Evolutionary conservation across 73 alveolate species (phyloP).

Genomic region (Paramecium pentaurelia): DNA sequence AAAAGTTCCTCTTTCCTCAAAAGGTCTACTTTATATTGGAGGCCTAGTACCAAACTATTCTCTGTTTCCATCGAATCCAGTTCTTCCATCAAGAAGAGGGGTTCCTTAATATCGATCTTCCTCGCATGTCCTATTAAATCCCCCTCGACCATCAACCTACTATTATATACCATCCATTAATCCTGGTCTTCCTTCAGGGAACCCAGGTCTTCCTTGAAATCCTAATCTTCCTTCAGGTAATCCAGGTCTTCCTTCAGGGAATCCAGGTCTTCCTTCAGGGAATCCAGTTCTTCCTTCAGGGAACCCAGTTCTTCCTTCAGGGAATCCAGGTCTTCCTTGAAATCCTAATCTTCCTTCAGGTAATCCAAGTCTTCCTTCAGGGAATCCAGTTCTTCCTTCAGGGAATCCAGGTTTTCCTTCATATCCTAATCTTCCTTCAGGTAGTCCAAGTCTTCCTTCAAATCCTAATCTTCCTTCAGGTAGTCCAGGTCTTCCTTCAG

Average conservation of each 20-base stretch:
- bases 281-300: not conserved
- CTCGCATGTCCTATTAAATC: not conserved
- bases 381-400: not conserved
- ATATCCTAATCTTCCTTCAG: not conserved
- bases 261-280: not conserved
- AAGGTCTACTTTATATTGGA: not conserved
- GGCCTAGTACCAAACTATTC: not conserved
- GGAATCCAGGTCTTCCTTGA: not conserved
- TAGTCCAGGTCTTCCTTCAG: not conserved
- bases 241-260: not conserved
- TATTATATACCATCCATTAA: not conserved
- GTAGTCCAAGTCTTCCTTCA: no score
- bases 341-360: not conserved
- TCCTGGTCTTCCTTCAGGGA: not conserved
- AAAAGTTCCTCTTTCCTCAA: not conserved
- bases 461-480: not conserved
- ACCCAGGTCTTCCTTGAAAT: not conserved
- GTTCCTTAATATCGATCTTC: not conserved
- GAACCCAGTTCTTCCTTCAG: not conserved
- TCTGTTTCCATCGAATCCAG: not conserved
- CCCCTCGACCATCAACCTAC: not conserved
- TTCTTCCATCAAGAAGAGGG: not conserved
- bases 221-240: not conserved
- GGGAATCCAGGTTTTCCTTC: not conserved
- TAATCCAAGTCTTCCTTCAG: not conserved